Base-by-base conservation (phyloP, 768 basidiomycete genomes). In the Tricholoma matsutake region DNA sequence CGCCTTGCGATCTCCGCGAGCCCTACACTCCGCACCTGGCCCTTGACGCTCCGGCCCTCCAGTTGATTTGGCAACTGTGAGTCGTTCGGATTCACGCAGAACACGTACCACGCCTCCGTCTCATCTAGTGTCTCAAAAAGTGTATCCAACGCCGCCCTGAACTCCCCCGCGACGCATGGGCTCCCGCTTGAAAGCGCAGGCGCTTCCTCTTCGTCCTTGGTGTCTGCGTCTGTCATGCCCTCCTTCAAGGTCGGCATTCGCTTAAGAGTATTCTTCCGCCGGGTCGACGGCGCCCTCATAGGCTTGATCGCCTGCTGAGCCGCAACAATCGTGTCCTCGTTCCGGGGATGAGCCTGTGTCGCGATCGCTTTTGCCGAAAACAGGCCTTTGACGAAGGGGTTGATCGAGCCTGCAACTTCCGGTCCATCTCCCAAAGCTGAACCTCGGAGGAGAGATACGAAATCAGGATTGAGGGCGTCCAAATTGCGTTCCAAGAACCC, bases 1-100 rank as follows among this genome's bases (percentile, higher is more conserved):
- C 91, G 75, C 69, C 81, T 84, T 6, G 90, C 85, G 63, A 98
- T 83, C 75, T 94, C 92, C 2, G 87, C 76, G 66, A 98, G 68
- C 0, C 94, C 92, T 25, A 88, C 69, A 59, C 91, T 89, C 54
- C 91, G 82, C 37, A 98, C 88, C 75, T 98, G 96, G 0, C 92
- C 91, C 72, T 95, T 96, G 54, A 98, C 89, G 41, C 89, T 88
- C 49, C 95, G 81, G 10, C 92, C 91, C 77, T 98, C 96, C 56
- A 98, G 78, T 71, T 98, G 96, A 70, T 94, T 93, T 39, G 96
- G 94, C 18, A 98, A 76, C 69, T 96, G 96, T 25, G 93, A 88
- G 75, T 98, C 95, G 70, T 98, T 99, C 4, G 96, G 94, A 71
- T 91, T 94, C 66, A 98, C 75, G 69, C 94, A 97, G 75, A 96